Evolutionary conservation across 805 yeast species (phyloP), one percentile per base, ranked within the genome.

Genomic region (Candida pseudofarinosa): DNA sequence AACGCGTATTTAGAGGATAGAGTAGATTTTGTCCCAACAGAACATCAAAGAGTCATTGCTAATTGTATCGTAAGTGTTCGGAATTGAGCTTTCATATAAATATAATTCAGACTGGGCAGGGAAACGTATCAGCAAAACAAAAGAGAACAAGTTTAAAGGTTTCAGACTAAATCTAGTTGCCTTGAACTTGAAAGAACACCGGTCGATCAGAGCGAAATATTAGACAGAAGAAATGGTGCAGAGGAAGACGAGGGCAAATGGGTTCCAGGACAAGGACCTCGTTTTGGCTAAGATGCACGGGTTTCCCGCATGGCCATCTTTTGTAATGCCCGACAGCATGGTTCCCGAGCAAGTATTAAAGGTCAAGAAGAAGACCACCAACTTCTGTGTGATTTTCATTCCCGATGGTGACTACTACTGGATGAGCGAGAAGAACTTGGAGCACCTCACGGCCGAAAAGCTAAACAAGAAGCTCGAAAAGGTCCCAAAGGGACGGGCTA

Each of bases 281-380:
- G 78, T 74, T 5, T 57, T 71, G 43, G 71, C 76, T 38, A 72
- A 71, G 45, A 65, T 71, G 69, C 62, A 65, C 13, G 65, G 71
- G 15, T 74, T 60, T 49, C 73, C 75, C 1, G 67, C 71, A 13
- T 74, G 80, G 80, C 80, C 80, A 5, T 69, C 76, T 12, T 68
- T 73, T 38, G 68, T 74, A 40, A 65, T 64, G 69, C 76, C 77
- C 2, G 48, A 51, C 16, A 58, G 56, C 30, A 53, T 65, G 51
- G 62, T 69, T 13, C 73, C 75, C 1, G 48, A 55, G 2, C 56
- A 60, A 19, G 67, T 70, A 12, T 42, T 62, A 53, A 55, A 57
- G 43, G 71, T 58, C 20, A 62, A 67, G 52, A 63, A 63, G 56
- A 63, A 65, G 37, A 51, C 60, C 39, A 60, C 69, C 15, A 63